These are phyloP conservation scores for Acacia confusa DNA, from an alignment of 306 rosid genomes.

Conservation along the genomic window DNA sequence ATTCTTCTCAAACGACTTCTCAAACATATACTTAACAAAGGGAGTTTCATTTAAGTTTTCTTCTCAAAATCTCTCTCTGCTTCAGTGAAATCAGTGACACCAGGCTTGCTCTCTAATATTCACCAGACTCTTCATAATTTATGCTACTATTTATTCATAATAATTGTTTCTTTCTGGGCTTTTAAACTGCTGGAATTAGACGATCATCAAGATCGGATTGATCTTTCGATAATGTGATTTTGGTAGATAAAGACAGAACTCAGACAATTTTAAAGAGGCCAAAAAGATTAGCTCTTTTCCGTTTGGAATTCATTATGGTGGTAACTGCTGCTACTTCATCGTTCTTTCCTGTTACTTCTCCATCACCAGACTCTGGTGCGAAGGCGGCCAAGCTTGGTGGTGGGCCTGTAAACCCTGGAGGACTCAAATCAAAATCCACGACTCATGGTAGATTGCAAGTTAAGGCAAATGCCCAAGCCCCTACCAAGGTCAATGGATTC, in stretches of 20 bases:
- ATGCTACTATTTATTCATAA: not conserved
- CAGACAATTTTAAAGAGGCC: conserved; percentile 30
- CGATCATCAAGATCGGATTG: conserved; percentile 53
- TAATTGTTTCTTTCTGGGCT: conserved; percentile 16
- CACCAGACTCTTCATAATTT: conserved; percentile 30
- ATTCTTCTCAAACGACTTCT: too few relatives aligned
- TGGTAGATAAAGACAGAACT: conserved; percentile 44
- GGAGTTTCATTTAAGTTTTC: too few relatives aligned
- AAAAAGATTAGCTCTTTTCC: conserved; percentile 18
- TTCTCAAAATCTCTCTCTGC: conserved; percentile 33
- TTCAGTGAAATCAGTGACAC: conserved; percentile 30
- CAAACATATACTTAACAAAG: too few relatives aligned
- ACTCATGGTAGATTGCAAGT: conserved; percentile 59
- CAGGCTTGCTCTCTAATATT: conserved; percentile 31
- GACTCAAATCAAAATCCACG: conserved; percentile 51
- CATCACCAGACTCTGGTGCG: conserved; percentile 38
- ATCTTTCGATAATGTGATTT: conserved; percentile 41
- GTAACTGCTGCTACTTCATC: conserved; percentile 75
- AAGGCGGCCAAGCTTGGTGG: conserved; percentile 43
- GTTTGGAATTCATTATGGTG: conserved; percentile 61
- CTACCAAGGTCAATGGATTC: conserved; percentile 67
- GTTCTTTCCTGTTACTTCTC: conserved; percentile 59
- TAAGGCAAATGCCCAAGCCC: conserved; percentile 81
- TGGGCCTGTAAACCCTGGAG: conserved; percentile 45
- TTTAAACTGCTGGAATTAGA: conserved; percentile 24